Conservation (phyloP, 306 rosid species). For the Medicago arabica region DNA sequence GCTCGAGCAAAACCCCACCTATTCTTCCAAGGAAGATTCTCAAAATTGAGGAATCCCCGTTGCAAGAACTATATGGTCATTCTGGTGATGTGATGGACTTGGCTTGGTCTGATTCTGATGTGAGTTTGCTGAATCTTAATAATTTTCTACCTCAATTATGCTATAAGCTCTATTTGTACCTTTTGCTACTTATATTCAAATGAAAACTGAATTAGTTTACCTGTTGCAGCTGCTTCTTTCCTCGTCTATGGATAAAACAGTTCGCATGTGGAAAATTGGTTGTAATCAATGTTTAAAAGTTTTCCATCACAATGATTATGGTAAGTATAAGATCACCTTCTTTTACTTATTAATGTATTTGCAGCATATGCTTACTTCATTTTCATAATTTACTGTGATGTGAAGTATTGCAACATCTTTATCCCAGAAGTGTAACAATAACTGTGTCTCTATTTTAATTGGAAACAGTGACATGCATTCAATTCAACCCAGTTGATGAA, state of each 20-base stretch:
- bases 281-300: constrained; percentile 55
- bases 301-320: constrained; percentile 80
- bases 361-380: constrained; percentile 13
- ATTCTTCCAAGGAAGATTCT: constrained; percentile 73
- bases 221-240: constrained; percentile 82
- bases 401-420: constrained; percentile 1
- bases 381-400: constrained; percentile 10
- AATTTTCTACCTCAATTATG: neutral
- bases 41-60: constrained; percentile 71
- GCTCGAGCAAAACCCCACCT: constrained; percentile 47
- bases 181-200: constrained; percentile 11
- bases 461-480: constrained; percentile 83
- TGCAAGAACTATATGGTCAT: constrained; percentile 78
- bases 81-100: constrained; percentile 80
- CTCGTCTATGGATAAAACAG: constrained; percentile 91
- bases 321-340: constrained; percentile 48
- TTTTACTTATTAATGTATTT: neutral
- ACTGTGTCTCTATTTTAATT: constrained; percentile 25
- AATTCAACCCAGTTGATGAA: constrained; percentile 79
- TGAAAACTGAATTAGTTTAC: constrained; percentile 35
- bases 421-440: constrained; percentile 22
- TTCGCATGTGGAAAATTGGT: constrained; percentile 82
- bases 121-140: constrained; percentile 51
- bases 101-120: constrained; percentile 92
- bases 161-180: constrained; percentile 4